Percentiles rank a stretch among this genome's conserved stretches.
phyloP scores from a whole-genome alignment of 164 flowering plant genomes.

The Kalanchoe fedtschenkoi region DNA sequence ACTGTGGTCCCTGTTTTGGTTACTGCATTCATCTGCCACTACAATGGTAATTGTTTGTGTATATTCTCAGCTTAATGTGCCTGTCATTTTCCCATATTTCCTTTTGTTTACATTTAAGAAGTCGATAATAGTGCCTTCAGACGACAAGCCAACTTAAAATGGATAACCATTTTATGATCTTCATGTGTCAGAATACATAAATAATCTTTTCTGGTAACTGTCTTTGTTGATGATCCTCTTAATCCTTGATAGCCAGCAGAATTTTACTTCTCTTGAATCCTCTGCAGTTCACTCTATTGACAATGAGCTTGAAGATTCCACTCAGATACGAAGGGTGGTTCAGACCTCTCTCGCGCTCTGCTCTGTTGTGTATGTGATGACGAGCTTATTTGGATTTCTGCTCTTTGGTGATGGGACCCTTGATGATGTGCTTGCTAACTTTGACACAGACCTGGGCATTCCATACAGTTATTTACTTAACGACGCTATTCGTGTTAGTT shows the following conservation, averaged over 20 bases:
- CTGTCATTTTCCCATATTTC: background rate
- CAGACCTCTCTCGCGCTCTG: slow-evolving; percentile 63
- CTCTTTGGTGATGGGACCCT: slow-evolving; percentile 85
- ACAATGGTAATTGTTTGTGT: slow-evolving; percentile 1
- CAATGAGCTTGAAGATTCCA: slow-evolving; percentile 73
- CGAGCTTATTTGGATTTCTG: slow-evolving; percentile 82
- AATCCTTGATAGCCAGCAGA: background rate
- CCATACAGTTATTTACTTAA: slow-evolving; percentile 71
- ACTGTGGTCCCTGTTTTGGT: slow-evolving; percentile 8
- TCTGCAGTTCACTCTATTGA: slow-evolving; percentile 83
- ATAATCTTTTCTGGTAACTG: background rate
- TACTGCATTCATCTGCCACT: slow-evolving; percentile 8
- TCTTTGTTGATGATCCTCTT: background rate
- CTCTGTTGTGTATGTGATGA: slow-evolving; percentile 73
- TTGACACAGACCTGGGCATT: slow-evolving; percentile 68
- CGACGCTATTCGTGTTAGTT: slow-evolving; percentile 86
- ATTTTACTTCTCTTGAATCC: background rate
- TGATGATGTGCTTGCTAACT: slow-evolving; percentile 95
- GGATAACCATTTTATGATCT: no score
- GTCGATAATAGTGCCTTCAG: background rate
- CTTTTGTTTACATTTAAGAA: background rate
- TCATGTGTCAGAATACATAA: background rate
- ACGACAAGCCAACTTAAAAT: no score
- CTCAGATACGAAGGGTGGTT: slow-evolving; percentile 57
- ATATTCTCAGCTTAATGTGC: background rate